Conservation (phyloP, 148 eudicot genomes). For the Chenopodium formosanum region DNA sequence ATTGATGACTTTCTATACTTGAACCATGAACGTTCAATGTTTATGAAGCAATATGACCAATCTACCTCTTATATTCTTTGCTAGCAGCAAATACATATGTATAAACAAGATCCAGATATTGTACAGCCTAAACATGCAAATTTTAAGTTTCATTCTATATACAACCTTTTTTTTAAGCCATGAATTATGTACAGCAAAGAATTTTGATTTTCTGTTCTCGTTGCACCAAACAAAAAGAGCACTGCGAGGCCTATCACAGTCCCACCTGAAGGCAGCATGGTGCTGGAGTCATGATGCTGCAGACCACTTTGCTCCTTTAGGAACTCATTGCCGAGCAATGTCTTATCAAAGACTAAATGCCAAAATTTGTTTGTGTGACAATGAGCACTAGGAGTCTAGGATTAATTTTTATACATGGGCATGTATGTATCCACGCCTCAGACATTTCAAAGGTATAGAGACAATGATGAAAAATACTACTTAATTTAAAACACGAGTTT, state of each 20-base stretch:
- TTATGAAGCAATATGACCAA: too few species aligned
- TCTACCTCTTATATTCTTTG: neutral
- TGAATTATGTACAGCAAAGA: conserved; percentile 65
- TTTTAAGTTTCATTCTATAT: conserved; percentile 14
- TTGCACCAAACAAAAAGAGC: conserved; percentile 6
- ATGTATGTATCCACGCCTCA: too few species aligned
- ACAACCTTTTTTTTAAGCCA: conserved; percentile 13
- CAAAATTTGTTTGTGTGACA: too few species aligned
- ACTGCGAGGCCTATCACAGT: conserved; percentile 24
- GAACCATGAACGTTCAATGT: too few species aligned
- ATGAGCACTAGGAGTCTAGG: too few species aligned
- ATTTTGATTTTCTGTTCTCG: conserved; percentile 26
- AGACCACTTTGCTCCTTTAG: conserved; percentile 31
- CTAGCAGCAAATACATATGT: neutral
- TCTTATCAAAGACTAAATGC: too few species aligned
- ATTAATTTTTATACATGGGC: too few species aligned
- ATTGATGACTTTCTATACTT: too few species aligned
- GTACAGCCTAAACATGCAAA: conserved; percentile 2
- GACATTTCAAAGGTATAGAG: too few species aligned
- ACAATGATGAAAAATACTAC: too few species aligned
- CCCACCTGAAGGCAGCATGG: conserved; percentile 36
- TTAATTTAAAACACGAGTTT: too few species aligned
- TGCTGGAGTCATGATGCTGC: conserved; percentile 18
- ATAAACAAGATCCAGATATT: neutral
- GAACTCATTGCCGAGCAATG: conserved; percentile 13